Base-by-base conservation (phyloP, 2,329 filamentous ascomycete genomes). In the Pseudopithomyces chartarum region DNA sequence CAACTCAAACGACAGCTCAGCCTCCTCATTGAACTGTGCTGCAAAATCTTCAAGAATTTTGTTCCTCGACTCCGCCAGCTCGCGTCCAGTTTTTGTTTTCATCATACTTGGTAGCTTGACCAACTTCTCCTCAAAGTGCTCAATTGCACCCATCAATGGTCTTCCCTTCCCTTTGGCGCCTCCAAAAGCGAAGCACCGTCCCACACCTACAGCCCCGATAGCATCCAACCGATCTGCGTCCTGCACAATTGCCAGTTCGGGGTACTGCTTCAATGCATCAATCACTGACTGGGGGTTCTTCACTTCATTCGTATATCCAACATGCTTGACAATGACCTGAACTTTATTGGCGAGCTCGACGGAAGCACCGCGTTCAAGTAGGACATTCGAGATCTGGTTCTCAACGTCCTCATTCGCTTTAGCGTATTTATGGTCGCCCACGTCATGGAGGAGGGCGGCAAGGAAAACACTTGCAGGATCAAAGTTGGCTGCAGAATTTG, bases 191-290 rank as follows among this genome's bases (percentile, higher is more conserved):
- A 95, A 93, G 39, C 85, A 86, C 42, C 94, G 81, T 2, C 86
- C 93, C 55, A 97, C 88, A 0, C 94, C 94, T 29, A 97, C 85
- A 0, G 90, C 91, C 1, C 93, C 94, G 48, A 97, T 87, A 3
- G 92, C 90, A 77, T 98, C 94, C n/a, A 98, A 80, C 6, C 93
- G 83, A 78, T 97, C 94, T 3, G 93, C 93, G 75, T 97, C 94
- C 77, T 97, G 93, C 32, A 97, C 92, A 46, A 96, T 85, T 0
- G 86, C 92, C 33, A 95, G 79, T 74, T 95, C 91, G 1, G 91
- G 91, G 36, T 90, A 80, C 29, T 77, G 69, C 6, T 71, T 72
- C n/a, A 96, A 80, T n/a, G 93, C 80, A 1, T 78, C 75, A n/a
- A 75, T 75, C 8, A 91, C 87, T 12, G 78, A 76, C 6, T 76